Base-by-base conservation (phyloP, 2,329 filamentous ascomycete genomes). In the Zarea fungicola region DNA sequence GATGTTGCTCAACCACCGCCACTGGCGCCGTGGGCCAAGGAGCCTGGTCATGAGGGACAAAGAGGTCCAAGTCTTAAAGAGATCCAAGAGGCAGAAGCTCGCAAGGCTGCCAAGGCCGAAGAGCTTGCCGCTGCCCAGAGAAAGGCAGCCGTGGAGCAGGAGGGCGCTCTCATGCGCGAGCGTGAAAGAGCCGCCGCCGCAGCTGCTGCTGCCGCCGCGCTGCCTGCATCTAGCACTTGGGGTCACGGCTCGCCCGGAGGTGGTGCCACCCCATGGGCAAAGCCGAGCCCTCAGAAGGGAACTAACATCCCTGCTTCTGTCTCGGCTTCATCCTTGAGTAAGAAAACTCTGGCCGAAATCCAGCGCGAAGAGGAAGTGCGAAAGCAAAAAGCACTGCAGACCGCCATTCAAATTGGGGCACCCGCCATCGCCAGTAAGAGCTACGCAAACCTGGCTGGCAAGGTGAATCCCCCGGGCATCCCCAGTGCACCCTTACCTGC, bases 311-410 rank as follows among this genome's bases (percentile, higher is more conserved):
- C 50, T 13, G 45, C 37, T 4, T 39, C 40, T 5, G 26, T 29
- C 21, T 34, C 50, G 3, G 8, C 40, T 14, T 45, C 65, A 1
- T 43, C 60, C 9, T 54, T 69, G 59, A 65, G 72, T 70, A 93
- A 95, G 75, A 96, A 96, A 78, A 96, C 90, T 0, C 75, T 97
- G 37, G 89, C 90, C 21, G 92, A 97, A 57, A 97, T 99, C 51
- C 93, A 97, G 65, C 91, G 91, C 54, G 93, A 99, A 69, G 93
- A 99, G 62, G 93, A 97, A 63, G 78, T 79, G 16, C 84, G 88
- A 55, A 99, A 99, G 76, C 84, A 86, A 60, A 89, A 86, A 64
- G 79, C 82, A 2, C 73, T 69, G 55, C 74, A 80, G 41, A 58
- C 66, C 6, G 68, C 75, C 3, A 65, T 67, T 4, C 79, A 81